Conservation (phyloP, 2,329 filamentous ascomycete genomes). For the Xylaria sp. region DNA sequence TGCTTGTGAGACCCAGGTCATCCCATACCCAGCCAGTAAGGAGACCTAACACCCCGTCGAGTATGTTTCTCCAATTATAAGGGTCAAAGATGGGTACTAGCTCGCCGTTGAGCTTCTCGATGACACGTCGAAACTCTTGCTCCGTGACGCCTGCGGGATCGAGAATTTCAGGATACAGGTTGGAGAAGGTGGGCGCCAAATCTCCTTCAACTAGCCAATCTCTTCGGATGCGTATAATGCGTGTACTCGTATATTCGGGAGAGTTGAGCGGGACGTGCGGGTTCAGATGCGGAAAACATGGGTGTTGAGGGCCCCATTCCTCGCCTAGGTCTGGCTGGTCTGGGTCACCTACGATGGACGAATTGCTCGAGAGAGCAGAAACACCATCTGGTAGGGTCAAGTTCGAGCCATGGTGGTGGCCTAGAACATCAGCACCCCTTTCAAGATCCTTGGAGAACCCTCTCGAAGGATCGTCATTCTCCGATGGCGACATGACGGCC, state of each 20-base stretch:
- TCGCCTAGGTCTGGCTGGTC: slow-evolving; percentile 70
- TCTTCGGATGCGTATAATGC: slow-evolving; percentile 86
- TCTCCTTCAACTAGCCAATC: slow-evolving; percentile 93
- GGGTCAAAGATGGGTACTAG: slow-evolving; percentile 80
- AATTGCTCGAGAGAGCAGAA: slow-evolving; percentile 58
- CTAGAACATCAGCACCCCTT: slow-evolving; percentile 51
- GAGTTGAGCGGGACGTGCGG: slow-evolving; percentile 83
- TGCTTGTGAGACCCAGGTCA: slow-evolving; percentile 75
- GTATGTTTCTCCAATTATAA: slow-evolving; percentile 72
- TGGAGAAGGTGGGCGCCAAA: slow-evolving; percentile 88
- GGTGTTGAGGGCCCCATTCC: slow-evolving; percentile 91
- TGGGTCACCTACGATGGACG: slow-evolving; percentile 64
- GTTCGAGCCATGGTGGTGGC: slow-evolving; percentile 47
- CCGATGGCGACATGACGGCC: slow-evolving; percentile 46
- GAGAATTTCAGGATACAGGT: slow-evolving; percentile 93
- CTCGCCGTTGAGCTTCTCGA: slow-evolving; percentile 80
- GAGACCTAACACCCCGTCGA: slow-evolving; percentile 79
- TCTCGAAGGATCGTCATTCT: slow-evolving; percentile 39
- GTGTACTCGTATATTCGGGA: slow-evolving; percentile 73
- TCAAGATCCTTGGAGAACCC: slow-evolving; percentile 57
- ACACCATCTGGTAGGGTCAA: slow-evolving; percentile 55
- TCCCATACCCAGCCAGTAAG: slow-evolving; percentile 96
- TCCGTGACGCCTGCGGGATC: slow-evolving; percentile 82
- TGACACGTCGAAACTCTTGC: slow-evolving; percentile 79
- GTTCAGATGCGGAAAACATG: slow-evolving; percentile 92